Conservation (phyloP, 1,139 yeast species). For the Pneumocystis sp. region DNA sequence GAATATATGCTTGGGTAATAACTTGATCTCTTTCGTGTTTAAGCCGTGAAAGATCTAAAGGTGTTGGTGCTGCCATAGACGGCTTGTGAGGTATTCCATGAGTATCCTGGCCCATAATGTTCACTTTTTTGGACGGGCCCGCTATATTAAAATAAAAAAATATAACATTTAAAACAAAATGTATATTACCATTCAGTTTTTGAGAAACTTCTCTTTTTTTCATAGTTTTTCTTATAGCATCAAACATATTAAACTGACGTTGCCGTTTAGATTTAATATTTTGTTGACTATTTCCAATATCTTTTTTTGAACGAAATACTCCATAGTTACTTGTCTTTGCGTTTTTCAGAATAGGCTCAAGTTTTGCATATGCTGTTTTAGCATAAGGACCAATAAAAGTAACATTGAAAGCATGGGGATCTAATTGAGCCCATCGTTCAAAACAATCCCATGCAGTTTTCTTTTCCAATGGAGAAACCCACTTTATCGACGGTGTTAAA, state of each 20-base stretch:
- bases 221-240: constrained; percentile 82
- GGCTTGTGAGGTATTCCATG: constrained; percentile 1
- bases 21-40: constrained; percentile 78
- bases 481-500: constrained; percentile 47
- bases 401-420: constrained; percentile 34
- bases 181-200: constrained; percentile 1
- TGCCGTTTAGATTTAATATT: constrained; percentile 33
- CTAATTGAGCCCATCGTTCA: constrained; percentile 85
- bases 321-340: constrained; percentile 29
- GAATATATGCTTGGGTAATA: constrained; percentile 54
- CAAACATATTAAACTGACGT: constrained; percentile 95
- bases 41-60: constrained; percentile 65
- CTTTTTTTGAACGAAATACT: neutral
- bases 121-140: constrained; percentile 17
- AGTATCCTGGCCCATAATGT: constrained; percentile 6
- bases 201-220: constrained; percentile 43
- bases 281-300: neutral
- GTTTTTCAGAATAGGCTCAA: constrained; percentile 75
- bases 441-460: constrained; percentile 98
- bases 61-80: constrained; percentile 40
- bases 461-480: constrained; percentile 75
- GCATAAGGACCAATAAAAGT: constrained; percentile 72
- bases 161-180: neutral
- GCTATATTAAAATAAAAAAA: constrained; percentile 14
- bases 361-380: constrained; percentile 78